Base-by-base conservation (phyloP, 1,139 yeast species). In the Hansenula lynferdii region DNA sequence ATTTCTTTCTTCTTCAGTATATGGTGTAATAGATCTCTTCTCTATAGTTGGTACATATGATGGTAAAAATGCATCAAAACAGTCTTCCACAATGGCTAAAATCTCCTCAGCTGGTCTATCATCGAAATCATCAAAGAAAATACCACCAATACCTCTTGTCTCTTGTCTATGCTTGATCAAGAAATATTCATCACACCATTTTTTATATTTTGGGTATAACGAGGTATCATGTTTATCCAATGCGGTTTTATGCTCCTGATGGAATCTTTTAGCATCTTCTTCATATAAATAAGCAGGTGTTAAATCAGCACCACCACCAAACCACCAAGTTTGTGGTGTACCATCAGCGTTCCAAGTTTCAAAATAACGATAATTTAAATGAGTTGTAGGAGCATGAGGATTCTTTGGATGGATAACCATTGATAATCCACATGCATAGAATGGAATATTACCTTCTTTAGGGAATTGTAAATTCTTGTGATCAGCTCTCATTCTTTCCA, bases 351-450 rank as follows among this genome's bases (percentile, higher is more conserved):
- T 83, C 63, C 77, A 76, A 36, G 96, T 89, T 64, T 92, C 98
- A 58, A 92, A 92, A 64, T 92, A 92, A 42, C 98, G 75, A 63
- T 92, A 92, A 67, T 92, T 92, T 59, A 89, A 71, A 62, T 92
- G 98, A 10, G 94, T 85, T 1, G 97, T 92, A 41, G 98, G 98
- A 3, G 96, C 96, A 65, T 87, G 95, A 8, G 98, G 98, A 62
- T 90, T 92, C 48, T 69, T 71, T 22, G 97, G 97, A 58, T 92
- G 98, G 51, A 92, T 80, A 43, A 92, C 96, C 80, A 92, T 70
- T 37, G 94, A 80, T 47, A 92, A 70, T 3, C 98, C 98, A 63
- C 96, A 86, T n/a, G 96, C 98, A 60, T 85, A 83, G 64, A 87
- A 92, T 21, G 76, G 75, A 24, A 80, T 72, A 40, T 74, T 67